Conservation (phyloP, 208 protist genomes). For the Acanthamoeba sp. region DNA sequence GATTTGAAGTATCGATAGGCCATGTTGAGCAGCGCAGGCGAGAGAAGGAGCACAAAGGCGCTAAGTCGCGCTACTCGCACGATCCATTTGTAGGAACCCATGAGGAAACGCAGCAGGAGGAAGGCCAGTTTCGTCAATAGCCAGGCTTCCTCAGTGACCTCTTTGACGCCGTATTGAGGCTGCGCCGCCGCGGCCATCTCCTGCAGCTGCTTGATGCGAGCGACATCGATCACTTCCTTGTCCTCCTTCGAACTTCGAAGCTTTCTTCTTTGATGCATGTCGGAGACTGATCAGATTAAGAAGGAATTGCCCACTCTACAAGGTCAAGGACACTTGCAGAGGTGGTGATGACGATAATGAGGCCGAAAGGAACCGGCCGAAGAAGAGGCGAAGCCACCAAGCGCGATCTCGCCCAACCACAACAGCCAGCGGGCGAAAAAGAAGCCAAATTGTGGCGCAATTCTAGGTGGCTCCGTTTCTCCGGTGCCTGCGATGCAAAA, state of each 20-base stretch:
- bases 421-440: too few relatives aligned
- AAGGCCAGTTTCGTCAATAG: conserved; percentile 27
- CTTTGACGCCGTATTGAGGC: conserved; percentile 15
- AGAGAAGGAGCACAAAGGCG: not conserved
- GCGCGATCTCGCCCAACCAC: too few relatives aligned
- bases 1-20: not conserved
- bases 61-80: not conserved
- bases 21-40: not conserved
- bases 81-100: not conserved
- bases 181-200: not conserved
- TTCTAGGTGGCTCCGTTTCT: too few relatives aligned
- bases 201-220: conserved; percentile 4
- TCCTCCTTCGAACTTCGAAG: not conserved
- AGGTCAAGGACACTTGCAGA: too few relatives aligned
- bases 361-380: too few relatives aligned
- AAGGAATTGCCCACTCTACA: too few relatives aligned
- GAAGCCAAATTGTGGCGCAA: too few relatives aligned
- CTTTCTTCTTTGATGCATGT: not conserved
- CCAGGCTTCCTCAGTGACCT: conserved; percentile 23
- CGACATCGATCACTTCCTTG: not conserved
- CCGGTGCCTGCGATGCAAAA: too few relatives aligned
- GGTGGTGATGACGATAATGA: too few relatives aligned
- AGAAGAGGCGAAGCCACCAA: too few relatives aligned
- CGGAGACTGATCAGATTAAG: too few relatives aligned
- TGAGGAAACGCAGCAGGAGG: not conserved